phyloP scores from a whole-genome alignment of 345 rosid genomes.

The Rhizophora apiculata region DNA sequence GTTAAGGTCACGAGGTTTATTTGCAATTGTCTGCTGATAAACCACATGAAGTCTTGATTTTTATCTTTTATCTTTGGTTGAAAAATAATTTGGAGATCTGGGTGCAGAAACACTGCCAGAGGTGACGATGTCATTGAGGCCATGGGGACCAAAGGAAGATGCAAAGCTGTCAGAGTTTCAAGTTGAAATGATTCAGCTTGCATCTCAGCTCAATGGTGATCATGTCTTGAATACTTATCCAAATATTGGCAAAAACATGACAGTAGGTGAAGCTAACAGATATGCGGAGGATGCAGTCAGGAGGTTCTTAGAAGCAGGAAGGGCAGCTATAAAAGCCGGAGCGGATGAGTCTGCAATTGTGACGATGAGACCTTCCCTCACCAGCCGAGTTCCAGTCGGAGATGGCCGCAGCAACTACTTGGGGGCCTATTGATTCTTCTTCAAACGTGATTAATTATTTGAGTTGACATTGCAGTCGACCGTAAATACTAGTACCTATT shows the following conservation, averaged over 20 bases:
- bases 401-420: slow-evolving; percentile 8
- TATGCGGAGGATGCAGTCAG: slow-evolving; percentile 86
- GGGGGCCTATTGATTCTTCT: slow-evolving; percentile 16
- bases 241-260: slow-evolving; percentile 79
- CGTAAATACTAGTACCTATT: slow-evolving; percentile 1
- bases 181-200: slow-evolving; percentile 91
- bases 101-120: slow-evolving; percentile 72
- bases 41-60: too few species aligned
- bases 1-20: neutral
- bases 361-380: slow-evolving; percentile 88
- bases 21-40: neutral
- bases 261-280: slow-evolving; percentile 72
- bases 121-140: slow-evolving; percentile 54
- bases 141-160: slow-evolving; percentile 78
- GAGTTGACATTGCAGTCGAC: neutral
- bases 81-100: slow-evolving; percentile 19
- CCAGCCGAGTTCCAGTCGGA: slow-evolving; percentile 38
- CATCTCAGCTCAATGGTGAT: slow-evolving; percentile 93
- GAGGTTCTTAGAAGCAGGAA: slow-evolving; percentile 94
- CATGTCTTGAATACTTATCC: slow-evolving; percentile 78
- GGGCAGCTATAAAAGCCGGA: slow-evolving; percentile 83
- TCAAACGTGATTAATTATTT: slow-evolving; percentile 6
- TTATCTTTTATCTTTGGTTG: neutral
- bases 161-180: slow-evolving; percentile 80
- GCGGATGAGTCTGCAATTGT: slow-evolving; percentile 87